Conservation (phyloP, 1,284 basidiomycete species). For the Pterula multifida region DNA sequence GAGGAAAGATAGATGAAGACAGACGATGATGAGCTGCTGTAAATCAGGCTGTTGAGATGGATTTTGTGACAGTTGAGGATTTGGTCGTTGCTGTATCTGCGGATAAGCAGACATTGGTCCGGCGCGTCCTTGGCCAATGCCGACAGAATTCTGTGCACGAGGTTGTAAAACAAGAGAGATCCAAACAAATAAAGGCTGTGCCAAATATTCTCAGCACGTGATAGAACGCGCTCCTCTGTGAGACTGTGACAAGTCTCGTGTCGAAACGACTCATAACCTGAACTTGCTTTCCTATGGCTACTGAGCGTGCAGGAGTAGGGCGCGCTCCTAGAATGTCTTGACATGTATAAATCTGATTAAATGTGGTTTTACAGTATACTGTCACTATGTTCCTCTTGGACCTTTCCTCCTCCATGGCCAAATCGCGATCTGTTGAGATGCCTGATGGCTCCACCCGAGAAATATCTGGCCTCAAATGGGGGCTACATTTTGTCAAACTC, state of each 20-base stretch:
- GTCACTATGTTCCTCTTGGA: slow-evolving; percentile 84
- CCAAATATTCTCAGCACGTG: background rate
- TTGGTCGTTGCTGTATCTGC: background rate
- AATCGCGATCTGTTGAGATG: slow-evolving; percentile 41
- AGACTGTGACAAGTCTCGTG: slow-evolving; percentile 12
- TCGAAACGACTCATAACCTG: slow-evolving; percentile 7
- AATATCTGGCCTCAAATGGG: slow-evolving; percentile 71
- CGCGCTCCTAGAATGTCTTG: background rate
- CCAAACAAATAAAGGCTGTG: background rate
- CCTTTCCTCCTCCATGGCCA: slow-evolving; percentile 78
- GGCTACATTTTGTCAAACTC: slow-evolving; percentile 76
- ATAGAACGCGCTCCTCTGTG: background rate
- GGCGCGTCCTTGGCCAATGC: background rate
- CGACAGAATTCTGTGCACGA: background rate
- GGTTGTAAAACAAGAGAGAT: background rate
- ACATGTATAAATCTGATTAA: background rate
- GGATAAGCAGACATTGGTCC: background rate
- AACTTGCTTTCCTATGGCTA: slow-evolving; percentile 37
- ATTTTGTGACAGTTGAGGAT: background rate
- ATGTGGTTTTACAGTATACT: slow-evolving; percentile 44
- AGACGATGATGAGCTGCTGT: background rate
- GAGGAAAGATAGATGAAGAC: background rate
- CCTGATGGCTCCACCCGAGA: slow-evolving; percentile 39
- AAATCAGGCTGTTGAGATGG: background rate
- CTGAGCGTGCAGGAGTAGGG: slow-evolving; percentile 64